Percentiles rank a stretch among this genome's conserved stretches.
Evolutionary conservation across 805 yeast genomes (phyloP).

Genomic region (Sungouiozyma intestinalis): DNA sequence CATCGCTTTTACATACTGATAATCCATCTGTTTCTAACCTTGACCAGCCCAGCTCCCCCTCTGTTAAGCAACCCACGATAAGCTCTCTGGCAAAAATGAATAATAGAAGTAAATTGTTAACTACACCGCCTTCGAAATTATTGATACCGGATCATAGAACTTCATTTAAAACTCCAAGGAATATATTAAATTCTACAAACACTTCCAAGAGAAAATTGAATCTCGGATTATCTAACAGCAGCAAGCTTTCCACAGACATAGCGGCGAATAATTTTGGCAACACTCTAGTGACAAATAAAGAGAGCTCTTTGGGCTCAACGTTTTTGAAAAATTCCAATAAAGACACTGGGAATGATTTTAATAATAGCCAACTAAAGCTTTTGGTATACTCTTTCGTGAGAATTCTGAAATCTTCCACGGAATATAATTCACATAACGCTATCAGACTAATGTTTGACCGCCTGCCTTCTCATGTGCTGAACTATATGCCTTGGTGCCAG

Average conservation of each 20-base stretch:
- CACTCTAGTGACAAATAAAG: neutral
- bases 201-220: slow-evolving; percentile 3
- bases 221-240: neutral
- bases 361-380: slow-evolving; percentile 2
- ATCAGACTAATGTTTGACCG: slow-evolving; percentile 45
- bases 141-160: slow-evolving; percentile 9
- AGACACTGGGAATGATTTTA: neutral
- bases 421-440: slow-evolving; percentile 73
- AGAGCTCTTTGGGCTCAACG: neutral
- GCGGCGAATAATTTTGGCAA: neutral
- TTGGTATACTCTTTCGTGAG: slow-evolving; percentile 14
- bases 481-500: slow-evolving; percentile 74
- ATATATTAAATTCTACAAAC: slow-evolving; percentile 1
- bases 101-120: slow-evolving; percentile 10
- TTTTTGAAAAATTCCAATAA: neutral
- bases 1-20: neutral
- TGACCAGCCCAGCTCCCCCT: slow-evolving; percentile 1
- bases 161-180: slow-evolving; percentile 18
- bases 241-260: neutral
- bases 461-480: slow-evolving; percentile 51
- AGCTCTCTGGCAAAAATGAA: slow-evolving; percentile 8
- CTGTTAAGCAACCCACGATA: slow-evolving; percentile 10
- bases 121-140: slow-evolving; percentile 24
- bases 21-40: neutral
- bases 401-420: slow-evolving; percentile 16